A percentile compares a stretch with the other conserved stretches of the same genome.
These are phyloP conservation scores for Aspergillus haitiensis DNA, from an alignment of 495 filamentous ascomycete genomes.

Conservation along the genomic window DNA sequence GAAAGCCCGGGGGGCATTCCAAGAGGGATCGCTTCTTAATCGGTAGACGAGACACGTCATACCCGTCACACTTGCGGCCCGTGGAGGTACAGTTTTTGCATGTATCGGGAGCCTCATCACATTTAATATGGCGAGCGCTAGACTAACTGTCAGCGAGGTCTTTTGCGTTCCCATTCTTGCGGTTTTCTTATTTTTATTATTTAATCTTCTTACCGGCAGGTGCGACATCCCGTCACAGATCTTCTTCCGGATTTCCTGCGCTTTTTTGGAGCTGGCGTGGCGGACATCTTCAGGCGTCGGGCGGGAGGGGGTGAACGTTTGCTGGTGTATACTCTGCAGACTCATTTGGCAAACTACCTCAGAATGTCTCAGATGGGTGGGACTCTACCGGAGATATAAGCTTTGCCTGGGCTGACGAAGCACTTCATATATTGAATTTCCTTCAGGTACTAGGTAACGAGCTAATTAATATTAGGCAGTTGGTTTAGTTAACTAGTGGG, in stretches of 20 bases:
- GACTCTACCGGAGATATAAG: too few relatives aligned
- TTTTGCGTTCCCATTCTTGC: not conserved
- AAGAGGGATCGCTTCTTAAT: not conserved
- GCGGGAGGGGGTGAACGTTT: too few relatives aligned
- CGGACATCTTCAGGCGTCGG: too few relatives aligned
- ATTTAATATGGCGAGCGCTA: slow-evolving; percentile 12
- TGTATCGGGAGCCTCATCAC: slow-evolving; percentile 10
- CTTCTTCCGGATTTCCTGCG: not conserved
- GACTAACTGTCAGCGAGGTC: not conserved
- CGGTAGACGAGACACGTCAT: slow-evolving; percentile 8
- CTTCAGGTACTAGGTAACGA: too few relatives aligned
- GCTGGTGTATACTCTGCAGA: too few relatives aligned
- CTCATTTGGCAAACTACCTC: too few relatives aligned
- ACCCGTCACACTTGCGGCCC: slow-evolving; percentile 9
- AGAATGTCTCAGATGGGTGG: too few relatives aligned
- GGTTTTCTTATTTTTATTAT: too few relatives aligned
- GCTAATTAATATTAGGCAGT: too few relatives aligned
- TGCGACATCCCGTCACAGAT: slow-evolving; percentile 15
- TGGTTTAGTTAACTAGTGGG: too few relatives aligned
- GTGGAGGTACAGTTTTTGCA: slow-evolving; percentile 11
- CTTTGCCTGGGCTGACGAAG: too few relatives aligned
- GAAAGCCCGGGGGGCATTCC: not conserved
- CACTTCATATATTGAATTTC: too few relatives aligned
- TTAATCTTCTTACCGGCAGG: slow-evolving; percentile 11
- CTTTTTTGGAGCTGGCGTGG: not conserved